Conservation (phyloP, 768 basidiomycete genomes). For the Terana coerulea region DNA sequence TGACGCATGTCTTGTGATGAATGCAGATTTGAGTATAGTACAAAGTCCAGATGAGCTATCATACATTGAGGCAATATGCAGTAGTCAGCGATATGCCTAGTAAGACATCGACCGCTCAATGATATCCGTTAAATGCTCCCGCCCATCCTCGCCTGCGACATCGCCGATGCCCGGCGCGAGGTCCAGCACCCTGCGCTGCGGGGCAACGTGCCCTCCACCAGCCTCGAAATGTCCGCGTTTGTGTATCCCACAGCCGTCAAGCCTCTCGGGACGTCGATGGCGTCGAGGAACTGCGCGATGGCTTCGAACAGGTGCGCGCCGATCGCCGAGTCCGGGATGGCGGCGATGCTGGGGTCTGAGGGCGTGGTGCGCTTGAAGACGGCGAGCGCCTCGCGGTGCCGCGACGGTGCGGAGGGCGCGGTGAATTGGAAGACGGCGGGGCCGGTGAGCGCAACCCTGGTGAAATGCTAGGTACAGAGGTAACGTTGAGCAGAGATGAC, state of each 20-base stretch:
- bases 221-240: conserved; percentile 56
- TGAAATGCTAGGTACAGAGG: conserved; percentile 8
- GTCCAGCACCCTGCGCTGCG: conserved; percentile 89
- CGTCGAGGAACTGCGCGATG: conserved; percentile 85
- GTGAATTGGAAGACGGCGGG: conserved; percentile 97
- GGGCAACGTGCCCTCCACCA: conserved; percentile 89
- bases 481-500: not conserved
- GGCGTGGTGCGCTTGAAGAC: conserved; percentile 69
- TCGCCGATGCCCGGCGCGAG: conserved; percentile 89
- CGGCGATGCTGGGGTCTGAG: conserved; percentile 66
- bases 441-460: conserved; percentile 81
- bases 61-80: no score
- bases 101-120: conserved; percentile 79
- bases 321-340: conserved; percentile 75
- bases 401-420: conserved; percentile 86
- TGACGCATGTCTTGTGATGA: no score
- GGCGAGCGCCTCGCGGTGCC: conserved; percentile 85
- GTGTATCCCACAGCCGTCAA: conserved; percentile 80
- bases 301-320: conserved; percentile 79
- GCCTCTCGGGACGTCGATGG: conserved; percentile 81
- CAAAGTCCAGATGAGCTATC: no score
- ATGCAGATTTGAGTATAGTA: no score
- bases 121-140: conserved; percentile 76
- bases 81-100: conserved; percentile 30
- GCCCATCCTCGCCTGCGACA: conserved; percentile 77